Base-by-base conservation (phyloP, 495 filamentous ascomycete species). In the Barbatosphaeria neglecta region DNA sequence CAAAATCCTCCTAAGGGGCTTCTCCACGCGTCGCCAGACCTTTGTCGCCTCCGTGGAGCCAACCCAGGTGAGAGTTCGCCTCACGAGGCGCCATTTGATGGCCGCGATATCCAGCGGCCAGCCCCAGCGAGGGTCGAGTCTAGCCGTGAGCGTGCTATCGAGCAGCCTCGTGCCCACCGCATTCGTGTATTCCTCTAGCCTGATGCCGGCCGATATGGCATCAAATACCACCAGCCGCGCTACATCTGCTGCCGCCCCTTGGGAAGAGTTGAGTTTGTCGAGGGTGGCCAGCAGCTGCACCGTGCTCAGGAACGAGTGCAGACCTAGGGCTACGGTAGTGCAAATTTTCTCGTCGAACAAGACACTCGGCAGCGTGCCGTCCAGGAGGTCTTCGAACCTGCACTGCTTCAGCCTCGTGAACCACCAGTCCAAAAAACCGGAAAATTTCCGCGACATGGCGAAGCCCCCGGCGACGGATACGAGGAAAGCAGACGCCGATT, bases 351-450 rank as follows among this genome's bases (percentile, higher is more conserved):
- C 67, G 50, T 82, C 75, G 51, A 82, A 75, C 84, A 83, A 87
- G 13, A 68, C 23, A 65, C 66, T 37, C 64, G 66, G 51, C 66
- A 73, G 25, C 17, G 39, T 1, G 16, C 28, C 23, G 40, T 48
- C 47, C 44, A 62, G 49, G 25, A 61, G 46, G 35, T 66, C 58
- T 41, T 62, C 55, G 44, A 61, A 55, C 46, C 77, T 68, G n/a
- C 68, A 54, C 19, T 63, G 51, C 20, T 64, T 53, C 8, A 90
- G 70, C 52, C 83, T 77, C 9, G 67, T 60, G 37, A 76, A 67
- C 86, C 86, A 92, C 13, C 75, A 56, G 24, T 72, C 66, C 52
- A 88, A 63, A 55, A 90, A 92, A 4, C 72, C 72, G 7, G 72
- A 50, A 25, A 92, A 56, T 49, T 87, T 76, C 57, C 86, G 74